Evolutionary conservation across 169 alveolate species (phyloP).

Genomic region (Theileria orientalis): DNA sequence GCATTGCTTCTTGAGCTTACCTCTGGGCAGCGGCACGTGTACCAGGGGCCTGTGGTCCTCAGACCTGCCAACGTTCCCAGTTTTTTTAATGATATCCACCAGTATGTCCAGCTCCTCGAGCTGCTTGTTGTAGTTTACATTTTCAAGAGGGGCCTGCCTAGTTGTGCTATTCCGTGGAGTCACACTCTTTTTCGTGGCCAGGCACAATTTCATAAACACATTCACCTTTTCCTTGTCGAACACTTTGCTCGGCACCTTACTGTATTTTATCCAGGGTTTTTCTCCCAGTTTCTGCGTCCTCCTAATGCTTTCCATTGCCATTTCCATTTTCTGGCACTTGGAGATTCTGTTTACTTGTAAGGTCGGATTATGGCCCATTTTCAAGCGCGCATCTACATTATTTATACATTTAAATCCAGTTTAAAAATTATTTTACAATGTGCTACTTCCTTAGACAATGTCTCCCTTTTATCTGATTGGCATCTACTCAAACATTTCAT

Average conservation of each 20-base stretch:
- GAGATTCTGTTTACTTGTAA: background rate
- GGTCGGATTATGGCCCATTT: background rate
- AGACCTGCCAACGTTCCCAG: background rate
- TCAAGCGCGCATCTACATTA: background rate
- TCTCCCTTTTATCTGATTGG: background rate
- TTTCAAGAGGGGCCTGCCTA: background rate
- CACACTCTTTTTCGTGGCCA: background rate
- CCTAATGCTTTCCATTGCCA: background rate
- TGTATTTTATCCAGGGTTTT: background rate
- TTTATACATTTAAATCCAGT: background rate
- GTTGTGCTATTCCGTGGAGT: background rate
- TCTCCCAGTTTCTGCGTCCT: background rate
- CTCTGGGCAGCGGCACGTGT: constrained; percentile 14
- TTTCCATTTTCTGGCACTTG: background rate
- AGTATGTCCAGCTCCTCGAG: background rate
- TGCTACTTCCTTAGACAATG: background rate
- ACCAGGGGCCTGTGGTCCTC: background rate
- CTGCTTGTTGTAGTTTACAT: background rate
- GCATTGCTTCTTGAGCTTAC: background rate
- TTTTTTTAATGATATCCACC: constrained; percentile 4
- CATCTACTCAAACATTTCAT: background rate
- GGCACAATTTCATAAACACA: background rate
- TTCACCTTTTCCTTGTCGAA: background rate
- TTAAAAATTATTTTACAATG: background rate
- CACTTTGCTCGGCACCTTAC: background rate